These are phyloP conservation scores for Fraxinus velutina DNA, from an alignment of 305 asterid genomes.

Conservation along the genomic window DNA sequence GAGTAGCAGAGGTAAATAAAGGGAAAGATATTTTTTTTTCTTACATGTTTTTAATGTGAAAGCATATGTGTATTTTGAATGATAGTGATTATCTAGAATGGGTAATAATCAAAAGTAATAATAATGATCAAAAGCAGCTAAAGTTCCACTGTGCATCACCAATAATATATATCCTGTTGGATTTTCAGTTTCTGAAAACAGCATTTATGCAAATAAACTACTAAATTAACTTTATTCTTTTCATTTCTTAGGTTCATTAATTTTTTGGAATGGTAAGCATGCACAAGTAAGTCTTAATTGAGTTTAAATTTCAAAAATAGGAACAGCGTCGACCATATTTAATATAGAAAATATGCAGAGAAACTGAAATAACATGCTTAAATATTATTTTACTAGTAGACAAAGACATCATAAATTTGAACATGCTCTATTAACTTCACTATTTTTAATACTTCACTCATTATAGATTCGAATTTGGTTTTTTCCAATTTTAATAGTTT, in stretches of 20 bases:
- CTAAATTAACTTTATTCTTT: neutral
- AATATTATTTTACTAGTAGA: neutral
- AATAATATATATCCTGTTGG: neutral
- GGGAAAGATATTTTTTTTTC: neutral
- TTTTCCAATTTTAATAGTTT: neutral
- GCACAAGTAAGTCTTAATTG: neutral
- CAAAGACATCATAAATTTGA: neutral
- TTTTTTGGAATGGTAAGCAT: conserved; percentile 14
- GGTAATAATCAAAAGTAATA: neutral
- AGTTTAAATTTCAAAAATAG: neutral
- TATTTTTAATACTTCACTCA: neutral
- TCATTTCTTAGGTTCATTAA: neutral
- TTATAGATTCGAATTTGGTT: neutral
- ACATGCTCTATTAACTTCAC: neutral
- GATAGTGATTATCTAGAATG: neutral
- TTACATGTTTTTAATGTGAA: neutral
- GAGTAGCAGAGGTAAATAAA: conserved; percentile 82
- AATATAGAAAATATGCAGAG: neutral
- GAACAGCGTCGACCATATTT: neutral
- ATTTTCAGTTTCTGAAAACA: neutral
- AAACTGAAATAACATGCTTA: neutral
- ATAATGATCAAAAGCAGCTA: neutral
- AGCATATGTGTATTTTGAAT: neutral
- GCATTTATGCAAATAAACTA: neutral
- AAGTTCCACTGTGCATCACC: neutral